Base-by-base conservation (phyloP, 352 stramenopile species). In the Globisporangium yorkense region DNA sequence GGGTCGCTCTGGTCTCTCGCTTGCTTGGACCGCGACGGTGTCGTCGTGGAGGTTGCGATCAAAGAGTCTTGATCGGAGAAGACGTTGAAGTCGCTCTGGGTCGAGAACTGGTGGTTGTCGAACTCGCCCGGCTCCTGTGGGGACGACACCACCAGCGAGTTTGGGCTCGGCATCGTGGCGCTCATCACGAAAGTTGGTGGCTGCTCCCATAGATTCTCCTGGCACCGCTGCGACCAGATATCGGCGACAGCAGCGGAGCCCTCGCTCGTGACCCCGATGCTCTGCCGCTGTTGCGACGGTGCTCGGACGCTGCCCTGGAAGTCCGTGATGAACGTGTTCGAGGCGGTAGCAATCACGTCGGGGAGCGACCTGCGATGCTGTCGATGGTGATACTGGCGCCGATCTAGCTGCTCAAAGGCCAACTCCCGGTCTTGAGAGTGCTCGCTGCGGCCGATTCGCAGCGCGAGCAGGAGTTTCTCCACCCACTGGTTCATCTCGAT, bases 401-500 rank as follows among this genome's bases (percentile, higher is more conserved):
- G 56, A 61, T 37, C 1, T 27, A 55, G 54, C 15, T 37, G 46
- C 4, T 55, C 47, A 10, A 31, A 2, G 5, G 35, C 18, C 9
- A 24, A 50, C 3, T 13, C 13, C 3, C 18, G 6, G 31, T 63
- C 15, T 10, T 29, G 46, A 12, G 21, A 24, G 8, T 43, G 33
- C 20, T 24, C 37, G 18, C 18, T 43, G 39, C 24, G 47, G 47
- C 65, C 70, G 35, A 72, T 60, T 29, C 53, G 48, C 56, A 81
- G 68, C 6, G 69, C 72, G 31, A 69, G 43, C 20, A 53, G 46
- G 20, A 83, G 46, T 59, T 70, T 63, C 44, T 75, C 65, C 50
- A 73, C 68, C 72, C 72, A 82, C 55, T 64, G 60, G 57, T 79
- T 76, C 67, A 82, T 78, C 62, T 82, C 72, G 29, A 66, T 35